Evolutionary conservation across 441 rosid genomes (phyloP), one percentile per base, ranked within the genome.

Genomic region (Geranium incanum): DNA sequence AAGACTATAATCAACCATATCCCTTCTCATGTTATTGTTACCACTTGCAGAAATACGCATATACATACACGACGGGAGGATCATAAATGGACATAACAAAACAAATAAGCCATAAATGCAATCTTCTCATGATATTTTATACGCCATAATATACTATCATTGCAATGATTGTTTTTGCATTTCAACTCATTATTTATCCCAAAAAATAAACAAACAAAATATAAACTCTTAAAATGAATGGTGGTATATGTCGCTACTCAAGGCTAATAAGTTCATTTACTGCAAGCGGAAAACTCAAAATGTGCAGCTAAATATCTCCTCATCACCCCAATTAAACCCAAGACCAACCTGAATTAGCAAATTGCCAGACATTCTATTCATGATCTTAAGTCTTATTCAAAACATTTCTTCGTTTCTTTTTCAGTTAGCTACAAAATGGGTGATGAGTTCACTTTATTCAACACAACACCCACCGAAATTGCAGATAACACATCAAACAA

Each of bases 251-350:
- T 21, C 33, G 7, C 33, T 59, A 59, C 28, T 21, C 64, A 18
- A 1, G 19, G 1, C 64, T 59, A 59, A 0, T 59, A 59, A 59
- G 64, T 59, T 16, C 64, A 59, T 18, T 33, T 37, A 23, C 18
- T 12, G 36, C 43, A 12, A 1, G 6, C 18, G 0, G 41, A 36
- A 65, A 65, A 65, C 11, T 36, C 21, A 33, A 36, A 36, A 9
- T n/a, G 39, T 4, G 68, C 43, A 33, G 43, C 68, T 65, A 36
- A 65, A 33, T 36, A 55, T 55, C 66, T 21, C 52, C 66, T n/a
- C 60, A 68, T 63, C 36, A 37, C 28, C 57, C 64, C 64, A 48
- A 59, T 9, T 70, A 64, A 65, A 64, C 23, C 19, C 19, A 19
- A 60, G 67, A 63, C 59, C 66, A 33, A 67, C 55, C 38, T 6